Evolutionary conservation across 2,329 filamentous ascomycete species (phyloP).

Genomic region (Penicillium sp.): DNA sequence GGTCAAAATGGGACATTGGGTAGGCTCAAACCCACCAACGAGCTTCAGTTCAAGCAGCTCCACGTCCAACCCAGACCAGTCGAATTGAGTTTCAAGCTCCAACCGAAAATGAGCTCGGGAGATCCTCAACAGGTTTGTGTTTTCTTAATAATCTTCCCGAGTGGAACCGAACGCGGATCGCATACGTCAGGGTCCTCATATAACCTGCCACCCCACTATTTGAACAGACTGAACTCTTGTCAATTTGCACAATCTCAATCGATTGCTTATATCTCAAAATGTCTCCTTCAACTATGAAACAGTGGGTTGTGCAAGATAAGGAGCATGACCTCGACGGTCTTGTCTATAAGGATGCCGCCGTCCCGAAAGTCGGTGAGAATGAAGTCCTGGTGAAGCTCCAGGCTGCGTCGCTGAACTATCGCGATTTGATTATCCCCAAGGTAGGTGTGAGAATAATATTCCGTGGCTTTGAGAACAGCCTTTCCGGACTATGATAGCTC

Average conservation of each 20-base stretch:
- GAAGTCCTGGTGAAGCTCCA: constrained; percentile 70
- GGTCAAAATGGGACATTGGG: too few species aligned
- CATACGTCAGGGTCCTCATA: constrained; percentile 11
- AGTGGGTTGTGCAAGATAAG: constrained; percentile 56
- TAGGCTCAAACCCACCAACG: too few species aligned
- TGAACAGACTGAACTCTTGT: neutral
- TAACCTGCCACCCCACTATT: neutral
- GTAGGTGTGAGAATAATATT: constrained; percentile 28
- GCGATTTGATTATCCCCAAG: constrained; percentile 51
- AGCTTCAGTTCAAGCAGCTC: too few species aligned
- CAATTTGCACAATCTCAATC: neutral
- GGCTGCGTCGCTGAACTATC: constrained; percentile 53
- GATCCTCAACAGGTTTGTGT: neutral
- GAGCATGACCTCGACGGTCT: constrained; percentile 62
- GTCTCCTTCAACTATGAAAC: constrained; percentile 50
- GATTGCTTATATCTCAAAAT: constrained; percentile 25
- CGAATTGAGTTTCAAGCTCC: too few species aligned
- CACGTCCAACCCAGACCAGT: too few species aligned
- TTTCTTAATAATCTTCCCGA: constrained; percentile 10
- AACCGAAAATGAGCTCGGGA: neutral
- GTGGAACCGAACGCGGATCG: neutral
- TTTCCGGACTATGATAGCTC: neutral
- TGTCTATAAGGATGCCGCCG: constrained; percentile 51
- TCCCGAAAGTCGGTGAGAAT: constrained; percentile 66
- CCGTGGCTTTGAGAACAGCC: neutral